Percentiles rank a stretch among this genome's conserved stretches.
Evolutionary conservation across 2,329 filamentous ascomycete species (phyloP).

Genomic region (Pseudopithomyces chartarum): DNA sequence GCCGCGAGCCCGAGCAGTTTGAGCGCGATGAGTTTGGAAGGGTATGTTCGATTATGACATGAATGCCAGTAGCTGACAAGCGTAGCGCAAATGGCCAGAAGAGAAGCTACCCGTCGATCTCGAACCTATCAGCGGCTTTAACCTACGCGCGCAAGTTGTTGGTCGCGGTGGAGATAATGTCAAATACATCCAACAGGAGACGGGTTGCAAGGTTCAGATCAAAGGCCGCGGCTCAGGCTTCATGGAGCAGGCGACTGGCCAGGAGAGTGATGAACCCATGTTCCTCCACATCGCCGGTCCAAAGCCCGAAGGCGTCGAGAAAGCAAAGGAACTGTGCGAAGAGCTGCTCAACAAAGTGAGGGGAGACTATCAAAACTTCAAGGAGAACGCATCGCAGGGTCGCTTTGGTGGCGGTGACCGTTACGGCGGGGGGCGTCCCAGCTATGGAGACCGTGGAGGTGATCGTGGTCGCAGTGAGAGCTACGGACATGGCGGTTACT

Average conservation of each 20-base stretch:
- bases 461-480: conserved; percentile 48
- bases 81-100: conserved; percentile 96
- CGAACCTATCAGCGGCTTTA: conserved; percentile 92
- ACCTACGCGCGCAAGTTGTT: conserved; percentile 93
- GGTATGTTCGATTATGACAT: conserved; percentile 58
- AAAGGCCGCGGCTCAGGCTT: conserved; percentile 96
- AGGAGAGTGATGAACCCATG: conserved; percentile 94
- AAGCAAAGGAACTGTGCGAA: conserved; percentile 85
- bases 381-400: conserved; percentile 59
- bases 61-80: conserved; percentile 27
- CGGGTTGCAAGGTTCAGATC: conserved; percentile 94
- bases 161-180: conserved; percentile 94
- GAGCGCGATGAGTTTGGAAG: conserved; percentile 91
- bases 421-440: conserved; percentile 35
- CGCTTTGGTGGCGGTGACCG: conserved; percentile 50
- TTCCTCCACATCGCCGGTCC: conserved; percentile 94
- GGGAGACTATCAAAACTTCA: conserved; percentile 87
- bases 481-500: conserved; percentile 47
- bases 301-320: conserved; percentile 81
- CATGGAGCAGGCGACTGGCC: conserved; percentile 84
- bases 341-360: conserved; percentile 86
- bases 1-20: conserved; percentile 77
- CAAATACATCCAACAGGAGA: conserved; percentile 97
- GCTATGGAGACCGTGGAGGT: conserved; percentile 47
- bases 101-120: conserved; percentile 91